Base-by-base conservation (phyloP, 106 monocot genomes). In the Dioscorea zingiberensis region DNA sequence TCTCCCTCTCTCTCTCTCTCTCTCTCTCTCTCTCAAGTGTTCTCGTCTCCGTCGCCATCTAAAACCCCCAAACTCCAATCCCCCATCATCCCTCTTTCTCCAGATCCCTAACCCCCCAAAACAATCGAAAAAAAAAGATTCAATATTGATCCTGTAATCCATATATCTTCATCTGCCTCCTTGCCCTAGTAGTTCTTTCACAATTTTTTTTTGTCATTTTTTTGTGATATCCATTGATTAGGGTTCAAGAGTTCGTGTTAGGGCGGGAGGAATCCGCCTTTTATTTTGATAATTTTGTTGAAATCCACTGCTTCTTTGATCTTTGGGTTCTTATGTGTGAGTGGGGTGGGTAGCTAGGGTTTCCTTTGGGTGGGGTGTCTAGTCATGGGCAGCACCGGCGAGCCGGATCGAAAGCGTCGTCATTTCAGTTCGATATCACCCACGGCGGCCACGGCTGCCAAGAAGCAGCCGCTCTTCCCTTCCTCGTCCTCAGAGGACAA, bases 371-470 rank as follows among this genome's bases (percentile, higher is more conserved):
- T 77, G 7, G 19, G 21, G 22, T 25, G 10, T 48, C 13, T 28
- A 61, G 79, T 2, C 19, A 85, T 85, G 85, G 81, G 77, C 60
- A 85, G 85, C 77, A 81, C 85, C 21, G 81, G 81, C 51, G 85
- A 85, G 71, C 81, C 77, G 56, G 85, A 81, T 27, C 54, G 81
- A 68, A 85, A 85, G 68, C 81, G 85, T 54, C 73, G 85, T n/a
- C 81, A 82, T 29, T 47, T 81, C 63, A 71, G 69, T 64, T 78
- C 81, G 63, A 66, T 86, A 25, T 75, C 77, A 27, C 71, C 81
- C 63, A 64, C n/a, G 21, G 67, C 66, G 0, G 75, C 51, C 7
- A 25, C 76, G 2, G 60, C 78, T 27, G 76, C 78, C 26, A 87
- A 79, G 82, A 87, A 82, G 71, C 78, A 76, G 65, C 46, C 69